Base-by-base conservation (phyloP, 2,329 filamentous ascomycete genomes). In the Endocalyx cinctus region DNA sequence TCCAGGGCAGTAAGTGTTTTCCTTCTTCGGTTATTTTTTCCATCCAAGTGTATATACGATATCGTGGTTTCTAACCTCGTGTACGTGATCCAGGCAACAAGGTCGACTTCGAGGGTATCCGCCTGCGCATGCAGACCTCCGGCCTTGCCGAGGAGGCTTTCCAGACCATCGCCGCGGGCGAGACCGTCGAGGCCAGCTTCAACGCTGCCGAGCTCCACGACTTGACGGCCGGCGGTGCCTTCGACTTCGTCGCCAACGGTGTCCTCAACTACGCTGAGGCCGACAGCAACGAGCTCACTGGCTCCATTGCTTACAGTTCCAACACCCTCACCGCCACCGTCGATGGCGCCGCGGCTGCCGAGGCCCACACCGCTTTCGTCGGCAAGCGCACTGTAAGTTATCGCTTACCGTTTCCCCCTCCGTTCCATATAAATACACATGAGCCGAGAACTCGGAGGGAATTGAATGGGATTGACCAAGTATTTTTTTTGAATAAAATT, bases 271-370 rank as follows among this genome's bases (percentile, higher is more conserved):
- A 70, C 35, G 73, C 78, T 18, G 62, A 66, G 15, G 60, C 61
- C 27, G 63, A 68, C 47, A 68, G 64, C 14, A 77, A 66, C 29
- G 59, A 69, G 25, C 66, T 84, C 22, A 55, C 69, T 8, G 77
- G 73, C 30, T 69, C 67, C 27, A 54, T 82, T 3, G 54, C 68
- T 10, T 84, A 72, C 59, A 59, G 66, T 33, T 78, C 74, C 50
- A 83, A 84, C 59, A 63, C 66, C 12, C 57, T 84, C 29, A 66
- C 64, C 32, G 63, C 80, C 39, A 57, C 66, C 5, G 64, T 85
- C 26, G 70, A 84, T 42, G 77, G 72, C 13, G 59, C 58, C 10
- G 53, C 69, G 30, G 79, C 80, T 8, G 65, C 66, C 28, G 61
- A 66, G 22, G 64, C 69, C 29, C 62, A 67, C 42, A 63, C 66